Evolutionary conservation across 202 grass and related monocot genomes (phyloP), one percentile per base, ranked within the genome.

Genomic region (Setaria italica): DNA sequence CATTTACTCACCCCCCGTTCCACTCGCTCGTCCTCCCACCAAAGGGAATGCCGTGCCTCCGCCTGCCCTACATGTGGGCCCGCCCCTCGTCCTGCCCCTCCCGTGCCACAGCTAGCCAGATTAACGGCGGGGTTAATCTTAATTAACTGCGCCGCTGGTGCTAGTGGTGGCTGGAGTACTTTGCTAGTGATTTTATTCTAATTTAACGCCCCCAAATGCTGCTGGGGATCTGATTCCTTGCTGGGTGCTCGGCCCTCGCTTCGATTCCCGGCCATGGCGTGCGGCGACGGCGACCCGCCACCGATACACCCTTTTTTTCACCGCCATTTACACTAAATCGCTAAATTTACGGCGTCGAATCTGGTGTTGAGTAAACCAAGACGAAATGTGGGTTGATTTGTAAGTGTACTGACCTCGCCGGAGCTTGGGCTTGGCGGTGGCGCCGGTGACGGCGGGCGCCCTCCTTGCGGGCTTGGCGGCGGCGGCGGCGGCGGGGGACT

Each of bases 331-430:
- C 30, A 0, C 32, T 16, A 35, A 35, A 63, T 12, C 58, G 58
- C 21, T 16, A 43, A 7, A 73, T 21, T 73, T 19, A 59, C 56
- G 16, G 50, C 47, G 35, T 15, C 2, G 3, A 62, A 45, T 35
- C 4, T 29, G 16, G 21, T 15, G 37, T 1, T 50, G 49, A 66
- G 2, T 11, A 43, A 78, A 11, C 19, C 35, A 11, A 29, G 15
- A 15, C n/a, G 5, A 37, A 78, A 58, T 19, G 16, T 57, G 41
- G n/a, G 74, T 29, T 45, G 37, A 30, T 19, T 43, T 58, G 19
- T 5, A 6, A 41, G 39, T 32, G 30, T n/a, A 89, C 86, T 85
- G 73, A 97, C 95, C 95, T 94, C 92, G 86, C 67, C 91, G 87
- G 84, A 89, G 90, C 85, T 94, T 94, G 86, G 85, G 74, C 78